A percentile compares a stretch with the other conserved stretches of the same genome.
These are phyloP conservation scores for Aspergillus sp. DNA, from an alignment of 2,329 filamentous ascomycete species.

Conservation along the genomic window DNA sequence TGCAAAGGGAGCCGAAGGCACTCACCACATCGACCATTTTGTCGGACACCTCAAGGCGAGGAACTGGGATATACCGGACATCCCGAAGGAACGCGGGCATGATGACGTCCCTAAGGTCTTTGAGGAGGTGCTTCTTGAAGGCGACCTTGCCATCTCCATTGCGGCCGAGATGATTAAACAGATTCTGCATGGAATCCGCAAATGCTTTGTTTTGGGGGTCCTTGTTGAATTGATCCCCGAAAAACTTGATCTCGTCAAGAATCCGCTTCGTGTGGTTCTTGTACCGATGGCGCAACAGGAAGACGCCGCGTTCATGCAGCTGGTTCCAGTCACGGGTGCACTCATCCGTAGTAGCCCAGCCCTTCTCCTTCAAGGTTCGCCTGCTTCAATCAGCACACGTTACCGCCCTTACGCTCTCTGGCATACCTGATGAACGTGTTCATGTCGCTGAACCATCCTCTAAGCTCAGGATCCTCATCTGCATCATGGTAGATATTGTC, in stretches of 20 bases:
- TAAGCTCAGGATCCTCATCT: conserved; percentile 75
- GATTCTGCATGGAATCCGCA: conserved; percentile 62
- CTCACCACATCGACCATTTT: conserved; percentile 62
- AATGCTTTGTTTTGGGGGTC: conserved; percentile 82
- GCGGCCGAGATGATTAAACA: conserved; percentile 84
- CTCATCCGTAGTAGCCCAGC: conserved; percentile 75
- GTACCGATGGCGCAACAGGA: conserved; percentile 82
- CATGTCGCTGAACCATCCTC: conserved; percentile 75
- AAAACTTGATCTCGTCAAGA: conserved; percentile 80
- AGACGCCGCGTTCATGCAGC: conserved; percentile 76
- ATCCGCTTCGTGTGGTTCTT: conserved; percentile 75
- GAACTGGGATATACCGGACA: conserved; percentile 81
- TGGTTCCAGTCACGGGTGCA: conserved; percentile 74
- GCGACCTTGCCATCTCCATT: conserved; percentile 72
- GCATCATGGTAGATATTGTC: conserved; percentile 79
- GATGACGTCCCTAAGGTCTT: conserved; percentile 80
- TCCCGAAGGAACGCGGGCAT: conserved; percentile 74
- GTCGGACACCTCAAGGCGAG: conserved; percentile 87
- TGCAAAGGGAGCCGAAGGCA: conserved; percentile 1
- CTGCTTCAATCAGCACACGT: conserved; percentile 26
- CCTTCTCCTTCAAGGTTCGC: conserved; percentile 76
- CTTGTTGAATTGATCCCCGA: conserved; percentile 79
- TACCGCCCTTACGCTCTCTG: background rate
- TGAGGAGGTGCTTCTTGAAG: conserved; percentile 89
- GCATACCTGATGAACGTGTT: conserved; percentile 58